These are phyloP conservation scores for Trypanosoma melophagium DNA, from an alignment of 208 protist species.

Conservation along the genomic window DNA sequence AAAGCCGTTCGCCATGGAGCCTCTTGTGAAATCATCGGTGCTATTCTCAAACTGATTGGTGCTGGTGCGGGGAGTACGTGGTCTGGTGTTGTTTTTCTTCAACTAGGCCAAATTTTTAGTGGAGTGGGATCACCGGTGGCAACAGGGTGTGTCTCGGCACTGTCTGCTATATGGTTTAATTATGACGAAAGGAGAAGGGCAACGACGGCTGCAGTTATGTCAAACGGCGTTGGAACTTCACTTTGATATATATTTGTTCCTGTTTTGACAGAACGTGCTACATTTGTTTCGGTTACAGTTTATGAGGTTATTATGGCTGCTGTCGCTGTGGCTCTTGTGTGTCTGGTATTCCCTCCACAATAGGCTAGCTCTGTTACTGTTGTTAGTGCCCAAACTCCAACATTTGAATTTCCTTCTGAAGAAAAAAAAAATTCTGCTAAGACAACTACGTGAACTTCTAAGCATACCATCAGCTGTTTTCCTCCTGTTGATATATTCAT, in stretches of 20 bases:
- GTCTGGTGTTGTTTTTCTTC: conserved; percentile 63
- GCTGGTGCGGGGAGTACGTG: conserved; percentile 35
- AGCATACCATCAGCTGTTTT: conserved; percentile 66
- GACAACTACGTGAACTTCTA: conserved; percentile 59
- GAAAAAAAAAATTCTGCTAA: conserved; percentile 46
- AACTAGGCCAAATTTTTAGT: conserved; percentile 84
- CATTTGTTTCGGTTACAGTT: conserved; percentile 57
- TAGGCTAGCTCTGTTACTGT: background rate
- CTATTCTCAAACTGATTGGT: conserved; percentile 67
- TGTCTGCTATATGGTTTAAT: conserved; percentile 85
- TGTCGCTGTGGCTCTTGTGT: conserved; percentile 48
- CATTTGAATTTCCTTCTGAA: conserved; percentile 28
- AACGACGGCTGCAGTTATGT: conserved; percentile 75
- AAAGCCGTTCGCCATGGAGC: conserved; percentile 67
- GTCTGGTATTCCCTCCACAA: conserved; percentile 62
- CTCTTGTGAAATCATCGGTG: conserved; percentile 60
- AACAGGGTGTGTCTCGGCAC: conserved; percentile 69
- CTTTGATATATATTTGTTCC: conserved; percentile 81
- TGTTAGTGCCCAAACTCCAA: conserved; percentile 2
- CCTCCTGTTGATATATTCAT: conserved; percentile 81
- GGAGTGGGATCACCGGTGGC: conserved; percentile 84
- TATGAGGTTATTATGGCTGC: conserved; percentile 72
- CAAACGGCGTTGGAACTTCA: conserved; percentile 83
- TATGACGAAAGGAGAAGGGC: conserved; percentile 80
- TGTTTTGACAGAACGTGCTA: conserved; percentile 45